Conservation (phyloP, 805 yeast species). For the Starmerella riodocensis region DNA sequence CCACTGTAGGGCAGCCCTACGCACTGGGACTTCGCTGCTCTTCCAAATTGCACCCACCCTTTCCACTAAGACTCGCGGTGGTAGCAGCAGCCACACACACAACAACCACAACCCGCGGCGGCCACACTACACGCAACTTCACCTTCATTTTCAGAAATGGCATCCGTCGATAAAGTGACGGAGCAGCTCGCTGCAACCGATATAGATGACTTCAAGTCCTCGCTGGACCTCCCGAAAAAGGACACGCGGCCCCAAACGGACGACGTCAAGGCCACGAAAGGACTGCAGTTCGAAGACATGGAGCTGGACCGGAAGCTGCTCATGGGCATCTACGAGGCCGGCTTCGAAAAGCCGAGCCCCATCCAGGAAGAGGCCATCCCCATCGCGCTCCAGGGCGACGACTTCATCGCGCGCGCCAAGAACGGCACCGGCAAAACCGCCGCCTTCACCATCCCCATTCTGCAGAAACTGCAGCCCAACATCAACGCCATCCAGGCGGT, state of each 20-base stretch:
- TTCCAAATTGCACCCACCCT: no score
- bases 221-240: slow-evolving; percentile 61
- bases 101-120: no score
- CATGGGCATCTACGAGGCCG: slow-evolving; percentile 98
- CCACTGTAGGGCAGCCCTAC: no score
- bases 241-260: slow-evolving; percentile 96
- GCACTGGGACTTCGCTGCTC: no score
- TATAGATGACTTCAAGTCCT: slow-evolving; percentile 49
- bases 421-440: slow-evolving; percentile 99
- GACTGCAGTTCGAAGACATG: slow-evolving; percentile 83
- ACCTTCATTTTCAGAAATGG: no score
- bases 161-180: slow-evolving; percentile 9
- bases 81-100: no score
- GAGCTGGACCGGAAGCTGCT: slow-evolving; percentile 79
- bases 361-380: slow-evolving; percentile 97
- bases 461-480: slow-evolving; percentile 80
- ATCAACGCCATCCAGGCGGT: slow-evolving; percentile 76
- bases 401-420: slow-evolving; percentile 91
- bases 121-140: no score
- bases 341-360: slow-evolving; percentile 95
- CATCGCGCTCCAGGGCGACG: slow-evolving; percentile 87
- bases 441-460: slow-evolving; percentile 85
- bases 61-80: no score
- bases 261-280: slow-evolving; percentile 84
- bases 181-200: slow-evolving; percentile 3